A percentile compares a stretch with the other conserved stretches of the same genome.
Conservation (phyloP, 352 stramenopile genomes). For the Phytopythium litorale region DNA sequence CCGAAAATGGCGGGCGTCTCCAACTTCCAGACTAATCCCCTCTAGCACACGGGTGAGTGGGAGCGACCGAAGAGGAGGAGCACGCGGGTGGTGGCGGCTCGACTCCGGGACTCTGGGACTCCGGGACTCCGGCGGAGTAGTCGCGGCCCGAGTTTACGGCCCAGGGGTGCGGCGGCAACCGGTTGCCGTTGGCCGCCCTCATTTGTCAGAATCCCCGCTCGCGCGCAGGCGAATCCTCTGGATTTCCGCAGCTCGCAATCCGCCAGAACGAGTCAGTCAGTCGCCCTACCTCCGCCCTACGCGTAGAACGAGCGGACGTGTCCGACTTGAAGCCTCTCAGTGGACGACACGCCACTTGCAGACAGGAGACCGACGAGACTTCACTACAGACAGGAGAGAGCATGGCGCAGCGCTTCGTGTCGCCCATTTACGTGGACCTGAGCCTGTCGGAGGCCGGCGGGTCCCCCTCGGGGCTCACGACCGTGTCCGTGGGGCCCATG, state of each 20-base stretch:
- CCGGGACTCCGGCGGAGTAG: not conserved
- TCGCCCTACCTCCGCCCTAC: not conserved
- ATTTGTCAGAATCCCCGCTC: slow-evolving; percentile 27
- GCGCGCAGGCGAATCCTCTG: slow-evolving; percentile 11
- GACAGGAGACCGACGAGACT: too few species aligned
- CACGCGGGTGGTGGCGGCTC: too few species aligned
- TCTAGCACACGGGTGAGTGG: too few species aligned
- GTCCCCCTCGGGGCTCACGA: slow-evolving; percentile 18
- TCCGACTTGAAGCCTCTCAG: too few species aligned
- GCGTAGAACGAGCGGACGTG: not conserved
- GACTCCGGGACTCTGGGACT: too few species aligned
- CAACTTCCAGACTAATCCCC: slow-evolving; percentile 1
- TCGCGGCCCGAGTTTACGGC: not conserved
- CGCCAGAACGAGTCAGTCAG: not conserved
- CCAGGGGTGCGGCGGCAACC: not conserved
- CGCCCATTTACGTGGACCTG: slow-evolving; percentile 37
- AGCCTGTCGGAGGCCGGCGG: slow-evolving; percentile 13
- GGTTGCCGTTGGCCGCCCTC: slow-evolving; percentile 5
- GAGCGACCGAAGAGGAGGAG: too few species aligned
- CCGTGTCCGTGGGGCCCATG: slow-evolving; percentile 10
- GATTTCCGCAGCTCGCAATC: not conserved
- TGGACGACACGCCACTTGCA: too few species aligned
- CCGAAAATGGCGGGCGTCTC: not conserved
- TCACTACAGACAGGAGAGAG: too few species aligned
- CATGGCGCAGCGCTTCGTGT: slow-evolving; percentile 27